phyloP scores from a whole-genome alignment of 2,329 filamentous ascomycete genomes.

The Lanzia echinophila region DNA sequence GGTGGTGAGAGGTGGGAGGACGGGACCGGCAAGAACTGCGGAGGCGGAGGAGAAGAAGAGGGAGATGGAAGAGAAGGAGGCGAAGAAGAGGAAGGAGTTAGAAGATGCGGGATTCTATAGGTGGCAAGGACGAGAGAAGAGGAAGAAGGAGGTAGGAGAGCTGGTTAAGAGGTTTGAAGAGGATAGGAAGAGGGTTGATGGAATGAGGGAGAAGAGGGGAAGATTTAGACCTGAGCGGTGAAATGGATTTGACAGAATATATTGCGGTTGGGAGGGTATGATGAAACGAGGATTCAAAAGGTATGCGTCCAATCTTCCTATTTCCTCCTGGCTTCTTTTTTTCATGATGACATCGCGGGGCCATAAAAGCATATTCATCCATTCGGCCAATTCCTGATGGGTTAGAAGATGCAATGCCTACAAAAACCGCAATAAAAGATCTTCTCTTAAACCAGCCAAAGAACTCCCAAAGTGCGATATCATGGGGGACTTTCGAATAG shows the following conservation, averaged over 20 bases:
- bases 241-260: conserved; percentile 8
- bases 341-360: conserved; percentile 45
- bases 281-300: no score
- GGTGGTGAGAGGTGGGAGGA: conserved; percentile 70
- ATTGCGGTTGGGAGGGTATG: not conserved
- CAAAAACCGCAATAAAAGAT: conserved; percentile 57
- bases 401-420: conserved; percentile 42
- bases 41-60: conserved; percentile 56
- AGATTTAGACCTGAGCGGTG: conserved; percentile 47
- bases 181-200: conserved; percentile 64
- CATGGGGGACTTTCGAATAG: conserved; percentile 66
- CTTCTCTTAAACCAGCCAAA: conserved; percentile 65
- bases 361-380: conserved; percentile 41
- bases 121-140: conserved; percentile 74
- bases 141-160: conserved; percentile 66
- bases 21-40: conserved; percentile 66
- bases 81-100: conserved; percentile 55
- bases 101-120: conserved; percentile 64
- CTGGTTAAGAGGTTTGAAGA: conserved; percentile 68
- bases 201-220: conserved; percentile 61
- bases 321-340: conserved; percentile 2
- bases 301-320: conserved; percentile 14
- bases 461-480: conserved; percentile 63
- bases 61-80: conserved; percentile 57
- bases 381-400: conserved; percentile 26